A percentile compares a stretch with the other conserved stretches of the same genome.
phyloP scores from a whole-genome alignment of 2,329 filamentous ascomycete genomes.

The Karstenula rhodostoma region DNA sequence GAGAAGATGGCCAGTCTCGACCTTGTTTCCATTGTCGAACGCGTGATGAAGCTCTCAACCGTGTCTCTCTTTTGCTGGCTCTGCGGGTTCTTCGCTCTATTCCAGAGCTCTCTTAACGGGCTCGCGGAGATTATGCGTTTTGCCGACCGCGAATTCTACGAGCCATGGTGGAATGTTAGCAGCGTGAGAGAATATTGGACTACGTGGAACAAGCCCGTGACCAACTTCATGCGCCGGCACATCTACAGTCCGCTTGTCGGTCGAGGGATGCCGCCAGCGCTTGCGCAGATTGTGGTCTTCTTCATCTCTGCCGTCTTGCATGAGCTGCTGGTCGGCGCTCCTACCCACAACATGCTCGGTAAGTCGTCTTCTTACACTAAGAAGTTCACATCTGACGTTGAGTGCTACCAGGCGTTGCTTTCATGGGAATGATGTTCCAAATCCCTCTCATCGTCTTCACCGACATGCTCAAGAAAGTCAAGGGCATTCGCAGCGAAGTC shows the following conservation, averaged over 20 bases:
- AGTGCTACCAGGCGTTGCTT: constrained; percentile 76
- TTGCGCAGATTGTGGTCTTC: constrained; percentile 84
- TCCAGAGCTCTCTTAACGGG: constrained; percentile 91
- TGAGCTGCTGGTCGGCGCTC: constrained; percentile 90
- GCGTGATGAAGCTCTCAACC: constrained; percentile 92
- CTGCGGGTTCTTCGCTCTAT: constrained; percentile 94
- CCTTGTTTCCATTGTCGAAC: constrained; percentile 81
- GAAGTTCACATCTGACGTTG: background rate
- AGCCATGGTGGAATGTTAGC: constrained; percentile 92
- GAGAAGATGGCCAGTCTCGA: constrained; percentile 85
- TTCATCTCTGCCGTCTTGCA: constrained; percentile 87
- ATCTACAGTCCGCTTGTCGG: constrained; percentile 89
- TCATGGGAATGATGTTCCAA: constrained; percentile 92
- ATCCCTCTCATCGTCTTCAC: constrained; percentile 87
- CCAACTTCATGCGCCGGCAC: constrained; percentile 94
- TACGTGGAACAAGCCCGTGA: constrained; percentile 97
- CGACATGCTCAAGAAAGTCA: constrained; percentile 78
- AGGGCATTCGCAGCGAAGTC: constrained; percentile 76
- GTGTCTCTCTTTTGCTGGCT: constrained; percentile 97
- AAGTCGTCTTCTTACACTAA: constrained; percentile 9
- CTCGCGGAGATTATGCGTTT: constrained; percentile 90
- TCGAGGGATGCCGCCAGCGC: constrained; percentile 75
- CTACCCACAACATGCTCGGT: constrained; percentile 93
- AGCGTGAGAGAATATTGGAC: constrained; percentile 91
- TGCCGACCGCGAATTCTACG: constrained; percentile 93